Conservation (phyloP, 305 asterid genomes). For the Andrographis paniculata region DNA sequence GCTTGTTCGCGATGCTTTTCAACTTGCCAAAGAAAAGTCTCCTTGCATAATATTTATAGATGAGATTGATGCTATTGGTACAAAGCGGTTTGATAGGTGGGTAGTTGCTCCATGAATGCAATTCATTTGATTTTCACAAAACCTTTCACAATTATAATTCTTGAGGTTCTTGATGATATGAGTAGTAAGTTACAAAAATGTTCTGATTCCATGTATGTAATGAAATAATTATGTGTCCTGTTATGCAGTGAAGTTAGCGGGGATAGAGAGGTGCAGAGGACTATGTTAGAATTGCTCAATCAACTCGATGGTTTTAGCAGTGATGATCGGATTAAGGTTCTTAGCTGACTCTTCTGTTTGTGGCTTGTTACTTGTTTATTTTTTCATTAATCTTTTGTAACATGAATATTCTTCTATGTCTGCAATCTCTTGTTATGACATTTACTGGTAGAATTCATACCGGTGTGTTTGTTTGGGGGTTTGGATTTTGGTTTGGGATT, state of each 20-base stretch:
- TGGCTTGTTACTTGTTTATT: too few relatives aligned
- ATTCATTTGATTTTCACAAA: neutral
- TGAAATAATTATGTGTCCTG: neutral
- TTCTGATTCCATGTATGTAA: too few relatives aligned
- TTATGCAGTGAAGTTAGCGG: constrained; percentile 84
- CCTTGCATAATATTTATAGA: constrained; percentile 65
- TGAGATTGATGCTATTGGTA: constrained; percentile 68
- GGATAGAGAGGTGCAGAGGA: constrained; percentile 15
- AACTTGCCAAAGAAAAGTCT: constrained; percentile 60
- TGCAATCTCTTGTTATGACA: too few relatives aligned
- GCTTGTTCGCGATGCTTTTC: constrained; percentile 62
- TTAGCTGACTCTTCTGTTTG: too few relatives aligned
- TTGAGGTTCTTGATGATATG: constrained; percentile 60
- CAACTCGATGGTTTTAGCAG: constrained; percentile 81
- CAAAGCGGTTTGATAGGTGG: constrained; percentile 66
- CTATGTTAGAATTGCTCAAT: neutral
- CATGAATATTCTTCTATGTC: too few relatives aligned
- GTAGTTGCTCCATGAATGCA: constrained; percentile 18
- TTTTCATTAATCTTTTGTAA: too few relatives aligned
- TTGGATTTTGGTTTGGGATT: too few relatives aligned
- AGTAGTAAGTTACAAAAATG: constrained; percentile 54
- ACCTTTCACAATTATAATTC: too few relatives aligned
- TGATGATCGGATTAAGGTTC: constrained; percentile 58
- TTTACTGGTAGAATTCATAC: too few relatives aligned
- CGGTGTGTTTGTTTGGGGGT: too few relatives aligned